Percentiles rank a stretch among this genome's conserved stretches.
These are phyloP conservation scores for Rutstroemia sp. DNA, from an alignment of 2,329 filamentous ascomycete species.

Conservation along the genomic window DNA sequence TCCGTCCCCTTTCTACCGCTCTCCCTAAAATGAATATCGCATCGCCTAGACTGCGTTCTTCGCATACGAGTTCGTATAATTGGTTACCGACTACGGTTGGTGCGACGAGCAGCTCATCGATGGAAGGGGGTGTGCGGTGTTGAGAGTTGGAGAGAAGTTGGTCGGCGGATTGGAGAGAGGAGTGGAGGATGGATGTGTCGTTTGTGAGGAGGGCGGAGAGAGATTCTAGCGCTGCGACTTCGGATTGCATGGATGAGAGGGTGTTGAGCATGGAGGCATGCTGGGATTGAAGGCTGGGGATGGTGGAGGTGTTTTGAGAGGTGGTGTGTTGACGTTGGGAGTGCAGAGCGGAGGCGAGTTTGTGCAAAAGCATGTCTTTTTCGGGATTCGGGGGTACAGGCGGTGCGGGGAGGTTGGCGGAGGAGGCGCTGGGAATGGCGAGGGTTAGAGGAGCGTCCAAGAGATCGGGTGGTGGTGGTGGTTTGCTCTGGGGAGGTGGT, in stretches of 20 bases:
- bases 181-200: conserved; percentile 73
- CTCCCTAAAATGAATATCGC: conserved; percentile 76
- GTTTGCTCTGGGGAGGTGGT: conserved; percentile 30
- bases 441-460: conserved; percentile 45
- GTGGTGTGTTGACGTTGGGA: conserved; percentile 62
- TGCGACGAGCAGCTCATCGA: conserved; percentile 89
- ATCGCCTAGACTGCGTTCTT: conserved; percentile 81
- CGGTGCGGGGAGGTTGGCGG: conserved; percentile 54
- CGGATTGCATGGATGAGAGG: conserved; percentile 61
- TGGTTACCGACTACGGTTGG: conserved; percentile 91
- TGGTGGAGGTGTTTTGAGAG: conserved; percentile 64
- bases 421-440: conserved; percentile 37
- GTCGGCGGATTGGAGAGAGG: conserved; percentile 73
- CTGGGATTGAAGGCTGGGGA: conserved; percentile 72
- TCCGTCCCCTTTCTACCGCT: conserved; percentile 65
- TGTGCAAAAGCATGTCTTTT: conserved; percentile 77
- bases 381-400: conserved; percentile 94
- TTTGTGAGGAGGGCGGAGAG: conserved; percentile 64
- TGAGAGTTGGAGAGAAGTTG: conserved; percentile 66
- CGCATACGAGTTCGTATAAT: conserved; percentile 80
- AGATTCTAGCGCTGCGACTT: conserved; percentile 63
- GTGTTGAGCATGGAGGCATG: conserved; percentile 67
- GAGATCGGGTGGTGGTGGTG: conserved; percentile 41
- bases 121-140: conserved; percentile 60
- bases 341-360: conserved; percentile 64